Base-by-base conservation (phyloP, 2,329 filamentous ascomycete species). In the Lachnellula willkommii region DNA sequence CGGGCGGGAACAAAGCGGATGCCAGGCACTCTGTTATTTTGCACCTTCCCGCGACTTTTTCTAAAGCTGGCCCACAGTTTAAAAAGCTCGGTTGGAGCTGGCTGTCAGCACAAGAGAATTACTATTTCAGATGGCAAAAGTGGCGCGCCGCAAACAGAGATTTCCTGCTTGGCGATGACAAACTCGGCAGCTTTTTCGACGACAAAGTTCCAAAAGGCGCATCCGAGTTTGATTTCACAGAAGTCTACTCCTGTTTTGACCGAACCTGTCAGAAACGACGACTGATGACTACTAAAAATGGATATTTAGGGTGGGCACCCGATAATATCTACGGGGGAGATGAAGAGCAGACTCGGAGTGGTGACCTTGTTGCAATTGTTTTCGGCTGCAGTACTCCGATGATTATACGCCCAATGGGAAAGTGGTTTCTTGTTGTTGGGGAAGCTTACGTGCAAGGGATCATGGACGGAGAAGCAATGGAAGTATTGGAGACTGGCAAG, bases 391-490 rank as follows among this genome's bases (percentile, higher is more conserved):
- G 53, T 37, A 58, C 56, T 3, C 62, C 62, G 4, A 40, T 64
- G 28, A 39, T 60, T 26, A 53, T 63, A 20, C 52, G 61, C 2
- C 48, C 53, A 1, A 1, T 6, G 6, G 46, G 48, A 5, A 35
- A 53, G 0, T 20, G 46, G 12, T 60, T 56, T 37, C 15, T 54
- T 14, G 54, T 63, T 37, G 7, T 63, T 11, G 62, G 62, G 15
- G 62, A 63, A 26, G 55, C 50, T 5, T 64, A 64, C 55, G 48
- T 64, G 15, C 57, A 62, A 20, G 62, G 62, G 15, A 6, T 64
- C 7, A 64, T 65, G 63, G 58, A 62, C 24, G 61, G 61, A 11
- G 58, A 64, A 42, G 55, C 52, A 7, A 50, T 60, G 46, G 32
- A 47, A 14, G 40, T 43, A 5, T 32, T 54, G 24, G 24, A 54